Evolutionary conservation across 2,329 filamentous ascomycete genomes (phyloP).

Genomic region (Diplodia corticola): DNA sequence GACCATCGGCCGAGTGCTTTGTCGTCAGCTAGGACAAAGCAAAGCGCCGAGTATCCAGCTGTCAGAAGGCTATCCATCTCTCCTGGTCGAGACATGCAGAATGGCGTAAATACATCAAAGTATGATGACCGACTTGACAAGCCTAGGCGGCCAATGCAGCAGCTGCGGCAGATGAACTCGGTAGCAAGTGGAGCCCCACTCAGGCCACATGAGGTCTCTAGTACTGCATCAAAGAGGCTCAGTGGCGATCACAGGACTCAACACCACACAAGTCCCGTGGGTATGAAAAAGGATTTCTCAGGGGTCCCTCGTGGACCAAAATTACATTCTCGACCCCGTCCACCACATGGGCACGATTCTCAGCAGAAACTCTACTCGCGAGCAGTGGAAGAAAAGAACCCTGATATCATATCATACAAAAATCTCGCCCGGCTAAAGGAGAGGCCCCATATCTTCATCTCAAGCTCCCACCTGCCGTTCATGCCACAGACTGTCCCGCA

Average conservation of each 20-base stretch:
- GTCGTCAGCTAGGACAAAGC: not conserved
- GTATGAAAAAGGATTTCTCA: not conserved
- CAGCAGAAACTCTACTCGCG: not conserved
- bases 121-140: not conserved
- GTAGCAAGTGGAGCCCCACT: not conserved
- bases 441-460: conserved; percentile 17
- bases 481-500: not conserved
- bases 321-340: not conserved
- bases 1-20: not conserved
- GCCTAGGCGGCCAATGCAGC: not conserved
- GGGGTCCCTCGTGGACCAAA: not conserved
- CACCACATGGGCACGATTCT: not conserved
- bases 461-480: not conserved
- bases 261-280: not conserved
- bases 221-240: not conserved
- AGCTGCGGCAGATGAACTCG: not conserved
- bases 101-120: conserved; percentile 6
- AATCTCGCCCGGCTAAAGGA: not conserved
- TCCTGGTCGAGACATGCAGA: not conserved
- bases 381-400: not conserved
- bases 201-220: not conserved
- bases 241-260: not conserved
- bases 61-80: not conserved
- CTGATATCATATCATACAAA: not conserved
- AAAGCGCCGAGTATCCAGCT: not conserved